Conservation (phyloP, 1,139 yeast genomes). For the Blastobotrys malaysiensis region DNA sequence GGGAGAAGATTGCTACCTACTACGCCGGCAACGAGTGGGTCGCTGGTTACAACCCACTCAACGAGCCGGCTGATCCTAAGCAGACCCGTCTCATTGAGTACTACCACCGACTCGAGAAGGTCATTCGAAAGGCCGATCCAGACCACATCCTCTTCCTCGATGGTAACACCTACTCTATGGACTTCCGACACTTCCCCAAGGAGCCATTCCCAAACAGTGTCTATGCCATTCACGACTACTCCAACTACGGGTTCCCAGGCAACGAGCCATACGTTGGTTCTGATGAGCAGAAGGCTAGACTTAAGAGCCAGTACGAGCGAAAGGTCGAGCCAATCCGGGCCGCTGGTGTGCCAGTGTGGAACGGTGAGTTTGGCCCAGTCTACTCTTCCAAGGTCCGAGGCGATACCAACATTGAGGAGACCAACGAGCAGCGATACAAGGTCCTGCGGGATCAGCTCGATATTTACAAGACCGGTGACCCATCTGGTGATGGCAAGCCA, state of each 20-base stretch:
- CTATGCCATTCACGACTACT: constrained; percentile 45
- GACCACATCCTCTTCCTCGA: constrained; percentile 44
- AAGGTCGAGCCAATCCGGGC: constrained; percentile 40
- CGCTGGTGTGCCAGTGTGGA: constrained; percentile 44
- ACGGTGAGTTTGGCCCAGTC: constrained; percentile 49
- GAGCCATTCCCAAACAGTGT: constrained; percentile 37
- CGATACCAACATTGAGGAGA: constrained; percentile 35
- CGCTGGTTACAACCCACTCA: constrained; percentile 47
- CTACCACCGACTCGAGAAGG: constrained; percentile 35
- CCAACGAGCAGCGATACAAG: constrained; percentile 38
- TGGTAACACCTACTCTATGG: constrained; percentile 46
- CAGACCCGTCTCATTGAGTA: constrained; percentile 38
- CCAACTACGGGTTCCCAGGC: constrained; percentile 40
- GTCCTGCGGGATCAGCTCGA: constrained; percentile 42
- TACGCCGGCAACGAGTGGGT: constrained; percentile 42
- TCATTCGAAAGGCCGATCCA: constrained; percentile 39
- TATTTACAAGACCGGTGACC: constrained; percentile 41
- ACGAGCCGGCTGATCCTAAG: constrained; percentile 43
- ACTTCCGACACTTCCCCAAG: constrained; percentile 41
- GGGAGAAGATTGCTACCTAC: constrained; percentile 40
- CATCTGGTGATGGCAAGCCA: constrained; percentile 41
- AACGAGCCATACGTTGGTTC: constrained; percentile 17
- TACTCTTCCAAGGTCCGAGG: constrained; percentile 42
- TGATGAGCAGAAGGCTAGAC: constrained; percentile 30
- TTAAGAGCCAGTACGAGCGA: constrained; percentile 37